Conservation (phyloP, 257 asterid genomes). For the Ilex aquifolium region DNA sequence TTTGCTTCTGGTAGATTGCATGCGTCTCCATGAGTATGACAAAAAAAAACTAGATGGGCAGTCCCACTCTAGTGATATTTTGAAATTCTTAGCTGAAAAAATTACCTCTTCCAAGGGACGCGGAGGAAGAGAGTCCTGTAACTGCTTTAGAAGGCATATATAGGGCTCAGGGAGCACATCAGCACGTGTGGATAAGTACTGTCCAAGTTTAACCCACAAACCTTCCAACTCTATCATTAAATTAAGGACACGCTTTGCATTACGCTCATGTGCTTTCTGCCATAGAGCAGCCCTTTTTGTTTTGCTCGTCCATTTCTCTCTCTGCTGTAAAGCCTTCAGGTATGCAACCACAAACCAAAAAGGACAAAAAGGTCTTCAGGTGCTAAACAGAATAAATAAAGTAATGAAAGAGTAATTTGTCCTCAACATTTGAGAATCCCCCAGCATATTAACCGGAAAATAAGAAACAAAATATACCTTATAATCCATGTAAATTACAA, state of each 20-base stretch:
- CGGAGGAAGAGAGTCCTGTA: conserved; percentile 97
- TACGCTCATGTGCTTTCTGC: conserved; percentile 93
- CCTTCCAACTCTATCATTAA: conserved; percentile 85
- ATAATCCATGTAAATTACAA: conserved; percentile 82
- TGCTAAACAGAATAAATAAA: conserved; percentile 7
- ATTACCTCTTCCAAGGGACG: conserved; percentile 82
- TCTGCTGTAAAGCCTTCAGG: conserved; percentile 67
- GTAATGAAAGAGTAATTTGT: conserved; percentile 4
- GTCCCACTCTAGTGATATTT: not conserved
- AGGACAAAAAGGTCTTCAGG: conserved; percentile 12
- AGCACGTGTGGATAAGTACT: conserved; percentile 95
- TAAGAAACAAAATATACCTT: conserved; percentile 48
- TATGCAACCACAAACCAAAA: conserved; percentile 14
- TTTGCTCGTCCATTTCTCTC: conserved; percentile 71
- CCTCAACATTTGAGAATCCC: conserved; percentile 6
- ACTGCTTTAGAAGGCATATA: conserved; percentile 72
- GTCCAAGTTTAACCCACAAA: conserved; percentile 97
- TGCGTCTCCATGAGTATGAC: not conserved
- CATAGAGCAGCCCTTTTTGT: conserved; percentile 68
- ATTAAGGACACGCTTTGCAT: conserved; percentile 81
- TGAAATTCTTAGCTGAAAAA: too few species aligned
- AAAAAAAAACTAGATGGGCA: too few species aligned
- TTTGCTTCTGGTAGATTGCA: not conserved
- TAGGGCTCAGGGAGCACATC: conserved; percentile 96
- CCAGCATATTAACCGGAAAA: conserved; percentile 10